phyloP scores from a whole-genome alignment of 2,329 filamentous ascomycete genomes.

The Basipetospora sp. region DNA sequence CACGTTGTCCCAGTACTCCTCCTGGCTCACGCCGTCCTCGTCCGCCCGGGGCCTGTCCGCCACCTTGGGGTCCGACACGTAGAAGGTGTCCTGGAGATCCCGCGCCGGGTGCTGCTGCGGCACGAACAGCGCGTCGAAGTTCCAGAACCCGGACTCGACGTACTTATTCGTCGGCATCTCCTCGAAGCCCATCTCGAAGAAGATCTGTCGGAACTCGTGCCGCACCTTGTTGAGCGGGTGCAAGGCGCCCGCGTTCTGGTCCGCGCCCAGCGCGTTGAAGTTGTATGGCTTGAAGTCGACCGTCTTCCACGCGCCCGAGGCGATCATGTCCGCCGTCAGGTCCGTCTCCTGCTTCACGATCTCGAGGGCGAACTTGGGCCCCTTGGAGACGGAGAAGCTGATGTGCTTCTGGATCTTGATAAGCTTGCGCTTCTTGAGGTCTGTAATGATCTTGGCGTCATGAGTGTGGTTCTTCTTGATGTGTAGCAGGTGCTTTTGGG shows the following conservation, averaged over 20 bases:
- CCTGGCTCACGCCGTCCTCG: slow-evolving; percentile 52
- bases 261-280: slow-evolving; percentile 56
- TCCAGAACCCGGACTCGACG: slow-evolving; percentile 97
- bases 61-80: slow-evolving; percentile 73
- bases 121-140: slow-evolving; percentile 92
- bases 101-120: slow-evolving; percentile 95
- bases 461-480: slow-evolving; percentile 58
- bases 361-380: slow-evolving; percentile 73
- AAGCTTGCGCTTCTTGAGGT: slow-evolving; percentile 86
- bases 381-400: slow-evolving; percentile 71
- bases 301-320: slow-evolving; percentile 78
- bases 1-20: slow-evolving; percentile 78
- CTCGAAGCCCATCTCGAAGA: slow-evolving; percentile 97
- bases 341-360: slow-evolving; percentile 90
- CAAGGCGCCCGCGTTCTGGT: slow-evolving; percentile 45
- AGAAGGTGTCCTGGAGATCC: slow-evolving; percentile 96
- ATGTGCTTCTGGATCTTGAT: slow-evolving; percentile 72
- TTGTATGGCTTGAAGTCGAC: slow-evolving; percentile 68
- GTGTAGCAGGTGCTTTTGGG: slow-evolving; percentile 56
- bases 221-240: slow-evolving; percentile 84
- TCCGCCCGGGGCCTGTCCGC: slow-evolving; percentile 54
- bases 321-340: slow-evolving; percentile 82
- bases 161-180: slow-evolving; percentile 93
- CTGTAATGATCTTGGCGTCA: slow-evolving; percentile 62
- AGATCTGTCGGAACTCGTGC: slow-evolving; percentile 89